Base-by-base conservation (phyloP, 108 stramenopile species). In the Nitzschia sp. region DNA sequence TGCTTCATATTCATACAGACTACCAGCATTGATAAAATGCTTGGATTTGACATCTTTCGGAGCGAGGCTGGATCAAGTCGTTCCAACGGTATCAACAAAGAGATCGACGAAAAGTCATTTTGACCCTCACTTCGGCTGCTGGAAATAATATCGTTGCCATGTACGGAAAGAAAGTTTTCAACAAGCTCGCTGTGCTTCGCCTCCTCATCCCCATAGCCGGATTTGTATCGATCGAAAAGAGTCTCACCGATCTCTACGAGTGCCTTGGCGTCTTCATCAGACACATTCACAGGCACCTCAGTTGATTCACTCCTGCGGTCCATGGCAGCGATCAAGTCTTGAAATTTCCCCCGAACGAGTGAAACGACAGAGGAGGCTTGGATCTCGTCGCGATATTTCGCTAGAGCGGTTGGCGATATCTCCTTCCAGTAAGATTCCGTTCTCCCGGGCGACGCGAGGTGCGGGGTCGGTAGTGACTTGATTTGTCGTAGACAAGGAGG, bases 311-410 rank as follows among this genome's bases (percentile, higher is more conserved):
- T 21, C 61, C 30, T 44, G 33, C 53, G 1, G 46, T 46, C 17
- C 28, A 25, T 16, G 59, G 59, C 22, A 58, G 66, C 19, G 17
- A 79, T 28, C 45, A 79, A 38, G 33, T 82, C 71, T 8, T 77
- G 73, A 71, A 88, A 95, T 29, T 67, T 66, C 32, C 88, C 76
- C 52, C 85, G 61, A 17, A 82, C 87, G 9, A 54, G 58, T 0
- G 86, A 79, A 13, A 95, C 80, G 29, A 95, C 78, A 11, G 85
- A 80, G n/a, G 91, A 85, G 8, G 91, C 86, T 65, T 84, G 76
- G 31, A 90, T 75, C 3, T 88, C 76, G 31, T 91, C 73, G 1
- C 78, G 63, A 63, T 76, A 89, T 25, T 68, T 69, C n/a, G 75
- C 58, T 17, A 95, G 71, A 23, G 66, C 45, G 4, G 58, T 32